Evolutionary conservation across 345 rosid genomes (phyloP).

Genomic region (Sisymbrium altissimum): DNA sequence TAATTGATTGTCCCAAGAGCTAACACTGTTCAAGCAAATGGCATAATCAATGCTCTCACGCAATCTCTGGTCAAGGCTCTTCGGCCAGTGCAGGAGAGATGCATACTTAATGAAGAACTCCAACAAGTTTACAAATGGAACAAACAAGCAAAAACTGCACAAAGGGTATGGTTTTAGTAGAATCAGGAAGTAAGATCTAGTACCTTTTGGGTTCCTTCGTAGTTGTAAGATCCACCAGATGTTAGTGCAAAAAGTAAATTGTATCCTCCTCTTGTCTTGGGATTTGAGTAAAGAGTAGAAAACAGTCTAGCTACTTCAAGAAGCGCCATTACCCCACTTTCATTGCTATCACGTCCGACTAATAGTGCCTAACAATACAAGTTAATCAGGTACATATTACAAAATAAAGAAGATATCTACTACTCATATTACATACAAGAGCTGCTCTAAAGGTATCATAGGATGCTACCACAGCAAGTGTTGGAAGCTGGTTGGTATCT

Average conservation of each 20-base stretch:
- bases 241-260: conserved; percentile 92
- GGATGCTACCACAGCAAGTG: conserved; percentile 91
- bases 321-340: conserved; percentile 90
- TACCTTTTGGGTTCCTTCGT: conserved; percentile 96
- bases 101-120: conserved; percentile 6
- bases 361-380: conserved; percentile 71
- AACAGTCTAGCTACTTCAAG: conserved; percentile 96
- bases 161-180: neutral
- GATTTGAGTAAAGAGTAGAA: conserved; percentile 85
- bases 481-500: conserved; percentile 82
- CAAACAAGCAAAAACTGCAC: neutral
- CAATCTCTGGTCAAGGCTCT: conserved; percentile 92
- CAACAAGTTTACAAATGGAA: conserved; percentile 1
- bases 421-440: conserved; percentile 63
- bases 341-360: conserved; percentile 95
- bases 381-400: conserved; percentile 20
- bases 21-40: conserved; percentile 91
- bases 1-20: conserved; percentile 71
- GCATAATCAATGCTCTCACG: conserved; percentile 98
- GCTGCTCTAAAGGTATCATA: conserved; percentile 97
- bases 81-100: conserved; percentile 74
- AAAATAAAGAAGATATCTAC: neutral
- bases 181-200: conserved; percentile 20
- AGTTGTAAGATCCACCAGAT: conserved; percentile 96
- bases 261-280: conserved; percentile 93